Conservation (phyloP, 768 basidiomycete species). For the Exsudoporus frostii region DNA sequence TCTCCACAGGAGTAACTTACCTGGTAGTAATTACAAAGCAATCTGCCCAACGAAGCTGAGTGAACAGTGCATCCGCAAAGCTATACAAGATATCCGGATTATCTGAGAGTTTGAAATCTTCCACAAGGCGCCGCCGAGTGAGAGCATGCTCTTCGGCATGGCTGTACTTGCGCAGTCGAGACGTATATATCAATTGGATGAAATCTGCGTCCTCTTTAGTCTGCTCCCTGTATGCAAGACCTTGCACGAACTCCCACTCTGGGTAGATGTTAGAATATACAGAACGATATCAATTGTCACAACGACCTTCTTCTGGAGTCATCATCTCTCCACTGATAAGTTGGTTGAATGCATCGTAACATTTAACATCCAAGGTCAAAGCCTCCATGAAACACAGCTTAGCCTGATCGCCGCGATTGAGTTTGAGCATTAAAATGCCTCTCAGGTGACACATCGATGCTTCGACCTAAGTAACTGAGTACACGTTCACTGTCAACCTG, state of each 20-base stretch:
- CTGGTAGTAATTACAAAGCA: slow-evolving; percentile 85
- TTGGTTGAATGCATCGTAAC: slow-evolving; percentile 93
- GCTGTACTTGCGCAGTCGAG: slow-evolving; percentile 87
- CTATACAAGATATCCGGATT: slow-evolving; percentile 92
- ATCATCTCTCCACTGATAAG: slow-evolving; percentile 93
- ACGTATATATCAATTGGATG: slow-evolving; percentile 88
- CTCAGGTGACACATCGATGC: slow-evolving; percentile 96
- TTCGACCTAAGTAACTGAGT: slow-evolving; percentile 64
- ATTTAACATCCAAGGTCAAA: slow-evolving; percentile 90
- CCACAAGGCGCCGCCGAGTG: slow-evolving; percentile 73
- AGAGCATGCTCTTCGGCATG: slow-evolving; percentile 79
- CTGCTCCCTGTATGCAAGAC: slow-evolving; percentile 78
- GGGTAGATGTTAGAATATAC: slow-evolving; percentile 6
- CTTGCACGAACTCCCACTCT: slow-evolving; percentile 98
- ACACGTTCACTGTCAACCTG: background rate
- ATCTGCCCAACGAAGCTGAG: slow-evolving; percentile 89
- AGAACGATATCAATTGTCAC: background rate
- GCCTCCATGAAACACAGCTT: slow-evolving; percentile 97
- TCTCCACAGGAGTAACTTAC: slow-evolving; percentile 36
- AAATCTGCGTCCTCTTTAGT: slow-evolving; percentile 87
- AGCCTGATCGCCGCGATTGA: slow-evolving; percentile 86
- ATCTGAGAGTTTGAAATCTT: slow-evolving; percentile 80
- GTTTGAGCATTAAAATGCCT: slow-evolving; percentile 89
- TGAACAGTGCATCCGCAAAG: slow-evolving; percentile 87
- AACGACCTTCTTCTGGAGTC: slow-evolving; percentile 88